These are phyloP conservation scores for Sphaerosporella brunnea DNA, from an alignment of 495 filamentous ascomycete genomes.

Conservation along the genomic window DNA sequence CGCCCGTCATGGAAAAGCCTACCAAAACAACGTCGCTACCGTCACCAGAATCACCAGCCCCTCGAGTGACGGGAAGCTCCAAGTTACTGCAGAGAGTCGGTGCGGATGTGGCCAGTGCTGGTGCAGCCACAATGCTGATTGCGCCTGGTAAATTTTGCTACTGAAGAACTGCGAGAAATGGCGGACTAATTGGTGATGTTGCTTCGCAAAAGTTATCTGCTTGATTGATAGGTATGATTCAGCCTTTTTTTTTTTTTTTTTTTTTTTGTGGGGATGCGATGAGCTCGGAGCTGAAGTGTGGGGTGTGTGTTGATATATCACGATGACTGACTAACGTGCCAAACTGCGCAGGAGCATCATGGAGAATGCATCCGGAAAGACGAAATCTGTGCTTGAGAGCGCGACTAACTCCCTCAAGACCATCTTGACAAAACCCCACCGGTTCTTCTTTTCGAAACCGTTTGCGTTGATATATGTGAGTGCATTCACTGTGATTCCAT, in stretches of 20 bases:
- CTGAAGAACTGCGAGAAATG: not conserved
- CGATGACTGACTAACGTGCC: not conserved
- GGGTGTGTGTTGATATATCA: slow-evolving; percentile 9
- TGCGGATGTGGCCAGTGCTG: slow-evolving; percentile 57
- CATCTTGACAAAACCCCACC: slow-evolving; percentile 49
- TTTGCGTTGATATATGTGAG: slow-evolving; percentile 61
- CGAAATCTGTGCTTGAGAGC: slow-evolving; percentile 44
- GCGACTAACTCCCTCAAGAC: slow-evolving; percentile 43
- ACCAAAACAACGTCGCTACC: not conserved
- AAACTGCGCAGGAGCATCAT: slow-evolving; percentile 55
- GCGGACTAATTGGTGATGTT: not conserved
- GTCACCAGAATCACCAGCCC: not conserved
- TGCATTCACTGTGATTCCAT: not conserved
- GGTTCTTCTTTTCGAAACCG: slow-evolving; percentile 58
- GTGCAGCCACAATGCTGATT: slow-evolving; percentile 60
- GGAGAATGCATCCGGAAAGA: slow-evolving; percentile 77
- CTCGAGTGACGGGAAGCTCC: not conserved
- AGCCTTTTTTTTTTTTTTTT: not conserved
- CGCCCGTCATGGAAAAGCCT: not conserved
- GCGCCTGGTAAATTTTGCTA: slow-evolving; percentile 37
- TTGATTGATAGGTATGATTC: slow-evolving; percentile 67
- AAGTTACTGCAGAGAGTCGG: slow-evolving; percentile 30
- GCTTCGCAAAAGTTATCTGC: slow-evolving; percentile 43
- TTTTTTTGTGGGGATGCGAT: no score
- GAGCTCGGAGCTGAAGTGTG: not conserved